phyloP scores from a whole-genome alignment of 1,139 yeast genomes.

The Candida sanyaensis region DNA sequence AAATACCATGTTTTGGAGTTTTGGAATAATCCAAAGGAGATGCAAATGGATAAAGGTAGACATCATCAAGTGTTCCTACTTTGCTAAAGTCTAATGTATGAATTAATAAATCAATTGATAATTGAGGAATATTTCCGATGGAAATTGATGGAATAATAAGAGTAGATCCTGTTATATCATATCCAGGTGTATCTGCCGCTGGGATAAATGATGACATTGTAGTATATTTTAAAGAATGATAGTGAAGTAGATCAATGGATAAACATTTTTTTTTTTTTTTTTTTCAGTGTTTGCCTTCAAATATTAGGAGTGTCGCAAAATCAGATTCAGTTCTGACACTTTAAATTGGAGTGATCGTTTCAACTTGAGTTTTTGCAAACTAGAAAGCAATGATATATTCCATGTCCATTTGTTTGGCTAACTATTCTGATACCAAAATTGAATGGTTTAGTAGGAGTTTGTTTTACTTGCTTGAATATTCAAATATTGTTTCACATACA shows the following conservation, averaged over 20 bases:
- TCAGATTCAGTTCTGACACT: no score
- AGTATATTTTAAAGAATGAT: background rate
- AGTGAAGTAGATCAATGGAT: background rate
- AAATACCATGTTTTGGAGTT: conserved; percentile 32
- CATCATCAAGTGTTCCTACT: conserved; percentile 58
- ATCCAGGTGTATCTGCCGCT: background rate
- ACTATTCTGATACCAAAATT: no score
- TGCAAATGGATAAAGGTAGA: conserved; percentile 75
- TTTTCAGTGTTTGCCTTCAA: background rate
- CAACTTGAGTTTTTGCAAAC: no score
- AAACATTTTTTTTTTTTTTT: background rate
- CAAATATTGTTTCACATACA: no score
- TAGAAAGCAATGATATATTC: no score
- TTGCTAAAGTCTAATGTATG: conserved; percentile 57
- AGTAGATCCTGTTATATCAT: conserved; percentile 12
- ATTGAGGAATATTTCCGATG: conserved; percentile 88
- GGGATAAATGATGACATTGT: conserved; percentile 6
- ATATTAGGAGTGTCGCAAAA: no score
- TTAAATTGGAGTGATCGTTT: no score
- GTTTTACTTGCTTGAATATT: no score
- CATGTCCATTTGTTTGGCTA: no score
- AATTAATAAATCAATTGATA: conserved; percentile 71
- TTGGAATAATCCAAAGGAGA: conserved; percentile 64
- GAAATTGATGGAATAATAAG: conserved; percentile 78
- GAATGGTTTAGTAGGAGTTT: no score